phyloP scores from a whole-genome alignment of 805 yeast species.

The Limtongia smithiae region DNA sequence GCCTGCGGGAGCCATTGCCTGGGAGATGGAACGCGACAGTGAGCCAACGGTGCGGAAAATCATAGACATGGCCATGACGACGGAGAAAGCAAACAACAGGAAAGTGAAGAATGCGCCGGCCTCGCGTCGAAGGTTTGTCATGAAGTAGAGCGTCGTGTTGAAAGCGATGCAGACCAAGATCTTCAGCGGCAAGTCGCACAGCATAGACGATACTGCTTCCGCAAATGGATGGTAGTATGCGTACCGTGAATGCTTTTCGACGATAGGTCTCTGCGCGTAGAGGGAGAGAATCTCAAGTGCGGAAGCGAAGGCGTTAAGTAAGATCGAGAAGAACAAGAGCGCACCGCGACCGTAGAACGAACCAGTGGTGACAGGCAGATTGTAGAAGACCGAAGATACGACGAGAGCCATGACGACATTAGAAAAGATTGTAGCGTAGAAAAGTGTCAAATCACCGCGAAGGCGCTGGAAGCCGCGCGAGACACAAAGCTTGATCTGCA shows the following conservation, averaged over 20 bases:
- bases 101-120: constrained; percentile 56
- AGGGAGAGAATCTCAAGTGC: constrained; percentile 45
- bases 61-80: constrained; percentile 48
- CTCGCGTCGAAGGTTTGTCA: constrained; percentile 48
- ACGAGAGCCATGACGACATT: constrained; percentile 56
- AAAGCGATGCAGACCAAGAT: constrained; percentile 45
- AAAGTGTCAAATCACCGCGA: constrained; percentile 54
- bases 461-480: constrained; percentile 44
- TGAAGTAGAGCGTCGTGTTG: constrained; percentile 52
- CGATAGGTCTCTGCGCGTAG: constrained; percentile 53
- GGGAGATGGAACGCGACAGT: constrained; percentile 46
- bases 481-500: constrained; percentile 44
- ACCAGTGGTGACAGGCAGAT: constrained; percentile 47
- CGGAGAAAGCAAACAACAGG: constrained; percentile 44
- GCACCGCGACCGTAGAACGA: constrained; percentile 67
- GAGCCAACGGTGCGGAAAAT: constrained; percentile 56
- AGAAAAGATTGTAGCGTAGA: constrained; percentile 46
- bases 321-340: constrained; percentile 45
- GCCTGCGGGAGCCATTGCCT: constrained; percentile 62
- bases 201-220: constrained; percentile 60
- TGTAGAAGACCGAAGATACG: constrained; percentile 59
- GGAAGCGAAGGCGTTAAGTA: constrained; percentile 47
- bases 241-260: constrained; percentile 67
- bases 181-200: constrained; percentile 64
- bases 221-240: constrained; percentile 72